Conservation (phyloP, 169 alveolate genomes). For the Sarcocystis neurona region DNA sequence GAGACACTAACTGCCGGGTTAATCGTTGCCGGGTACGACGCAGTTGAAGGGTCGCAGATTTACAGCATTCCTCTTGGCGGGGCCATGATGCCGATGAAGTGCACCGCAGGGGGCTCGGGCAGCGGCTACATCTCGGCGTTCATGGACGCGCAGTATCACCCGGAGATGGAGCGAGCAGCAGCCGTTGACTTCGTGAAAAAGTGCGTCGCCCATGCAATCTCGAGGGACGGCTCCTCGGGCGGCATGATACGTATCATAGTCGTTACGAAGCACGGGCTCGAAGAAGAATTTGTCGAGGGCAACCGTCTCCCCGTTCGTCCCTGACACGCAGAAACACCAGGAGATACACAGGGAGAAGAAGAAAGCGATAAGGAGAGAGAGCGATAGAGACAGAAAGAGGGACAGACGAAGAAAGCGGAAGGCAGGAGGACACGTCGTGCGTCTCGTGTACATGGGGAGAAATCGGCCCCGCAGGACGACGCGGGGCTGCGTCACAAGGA, state of each 20-base stretch:
- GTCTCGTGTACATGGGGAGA: too few relatives aligned
- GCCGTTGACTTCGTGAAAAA: constrained; percentile 78
- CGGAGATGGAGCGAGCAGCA: constrained; percentile 86
- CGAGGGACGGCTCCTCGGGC: constrained; percentile 91
- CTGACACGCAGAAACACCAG: neutral
- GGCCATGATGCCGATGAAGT: constrained; percentile 76
- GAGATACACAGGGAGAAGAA: neutral
- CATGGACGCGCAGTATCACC: constrained; percentile 83
- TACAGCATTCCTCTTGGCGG: constrained; percentile 91
- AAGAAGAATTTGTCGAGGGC: constrained; percentile 61
- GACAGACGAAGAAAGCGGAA: neutral
- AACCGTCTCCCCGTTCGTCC: constrained; percentile 61
- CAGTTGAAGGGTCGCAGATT: constrained; percentile 77
- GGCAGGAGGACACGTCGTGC: too few relatives aligned
- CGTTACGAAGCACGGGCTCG: constrained; percentile 49
- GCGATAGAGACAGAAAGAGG: neutral
- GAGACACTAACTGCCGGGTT: constrained; percentile 85
- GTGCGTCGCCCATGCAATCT: constrained; percentile 87
- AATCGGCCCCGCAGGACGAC: too few relatives aligned
- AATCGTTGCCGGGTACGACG: constrained; percentile 91
- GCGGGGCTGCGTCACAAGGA: too few relatives aligned
- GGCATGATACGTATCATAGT: constrained; percentile 83
- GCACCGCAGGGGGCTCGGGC: constrained; percentile 92
- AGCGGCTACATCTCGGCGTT: constrained; percentile 88
- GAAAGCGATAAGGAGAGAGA: neutral